Evolutionary conservation across 2,329 filamentous ascomycete genomes (phyloP), one percentile per base, ranked within the genome.

Genomic region (Alternaria sp.): DNA sequence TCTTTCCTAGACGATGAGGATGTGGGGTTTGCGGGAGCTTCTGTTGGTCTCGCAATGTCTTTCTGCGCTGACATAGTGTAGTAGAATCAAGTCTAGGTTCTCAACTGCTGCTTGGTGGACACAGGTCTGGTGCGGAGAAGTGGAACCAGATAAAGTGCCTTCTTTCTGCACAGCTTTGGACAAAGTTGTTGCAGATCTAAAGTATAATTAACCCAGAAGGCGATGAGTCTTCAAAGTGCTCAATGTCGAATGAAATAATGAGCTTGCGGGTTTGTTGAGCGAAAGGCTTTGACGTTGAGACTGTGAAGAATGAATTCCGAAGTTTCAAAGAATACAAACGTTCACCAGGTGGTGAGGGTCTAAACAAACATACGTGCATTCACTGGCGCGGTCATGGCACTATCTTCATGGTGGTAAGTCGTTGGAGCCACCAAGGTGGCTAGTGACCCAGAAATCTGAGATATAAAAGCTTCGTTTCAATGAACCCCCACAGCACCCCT

Each of bases 171-270:
- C 9, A 41, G 1, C 37, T 41, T 1, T 1, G 33, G 8, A 41
- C 2, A n/a, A 3, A 0, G 1, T n/a, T n/a, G 33, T 41, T 41
- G 33, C 33, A 10, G 15, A 1, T 3, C 9, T 5, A 10, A 3
- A 11, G 2, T 11, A 3, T 18, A 11, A 18, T 18, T 5, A 11
- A 41, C 37, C 1, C 5, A 1, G 2, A 18, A 3, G 37, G 9
- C 5, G 9, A 11, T 41, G 37, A 10, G 4, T 3, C 37, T 41
- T 18, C 8, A 41, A 15, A 41, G n/a, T 41, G 37, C 2, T 18
- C 9, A 41, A 41, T 41, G 37, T 10, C 1, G n/a, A 18, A 3
- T 41, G 15, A 10, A 41, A 18, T 2, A 18, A 2, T 18, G 37
- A 3, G n/a, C 3, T 18, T 41, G 37, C 8, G 8, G 8, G 1